A percentile compares a stretch with the other conserved stretches of the same genome.
phyloP scores from a whole-genome alignment of 2,329 filamentous ascomycete genomes.

The Penicillium sp. region DNA sequence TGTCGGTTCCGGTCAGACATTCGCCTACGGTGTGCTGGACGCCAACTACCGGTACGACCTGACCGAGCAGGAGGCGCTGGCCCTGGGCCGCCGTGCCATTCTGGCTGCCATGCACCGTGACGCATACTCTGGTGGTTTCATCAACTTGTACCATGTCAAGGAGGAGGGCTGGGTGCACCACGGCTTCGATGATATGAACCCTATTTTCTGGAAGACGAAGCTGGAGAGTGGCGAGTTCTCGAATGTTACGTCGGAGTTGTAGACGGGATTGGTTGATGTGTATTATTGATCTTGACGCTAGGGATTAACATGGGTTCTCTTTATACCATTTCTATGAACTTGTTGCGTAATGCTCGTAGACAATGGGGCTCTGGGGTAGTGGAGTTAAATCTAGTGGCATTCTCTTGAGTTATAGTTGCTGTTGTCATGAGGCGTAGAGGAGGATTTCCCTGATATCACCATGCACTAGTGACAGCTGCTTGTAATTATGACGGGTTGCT shows the following conservation, averaged over 20 bases:
- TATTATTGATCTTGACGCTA: slow-evolving; percentile 30
- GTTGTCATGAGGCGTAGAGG: too few species aligned
- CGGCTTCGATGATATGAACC: slow-evolving; percentile 97
- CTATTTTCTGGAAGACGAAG: slow-evolving; percentile 99
- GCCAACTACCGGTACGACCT: slow-evolving; percentile 93
- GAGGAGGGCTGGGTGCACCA: slow-evolving; percentile 99
- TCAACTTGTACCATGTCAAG: slow-evolving; percentile 99
- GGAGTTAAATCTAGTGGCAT: background rate
- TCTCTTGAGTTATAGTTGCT: too few species aligned
- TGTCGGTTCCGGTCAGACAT: slow-evolving; percentile 96
- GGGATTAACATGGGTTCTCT: slow-evolving; percentile 16
- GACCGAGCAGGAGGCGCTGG: slow-evolving; percentile 83
- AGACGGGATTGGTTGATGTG: slow-evolving; percentile 28
- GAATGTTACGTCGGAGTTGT: slow-evolving; percentile 81
- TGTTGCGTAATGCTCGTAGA: background rate
- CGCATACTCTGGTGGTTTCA: slow-evolving; percentile 97
- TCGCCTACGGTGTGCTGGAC: slow-evolving; percentile 97
- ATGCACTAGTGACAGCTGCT: too few species aligned
- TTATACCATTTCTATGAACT: background rate
- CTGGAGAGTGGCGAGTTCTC: slow-evolving; percentile 97
- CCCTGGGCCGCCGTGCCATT: slow-evolving; percentile 90
- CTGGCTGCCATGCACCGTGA: slow-evolving; percentile 95
- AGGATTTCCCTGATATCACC: too few species aligned
- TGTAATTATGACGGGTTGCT: too few species aligned
- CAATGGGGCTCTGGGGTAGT: background rate